Evolutionary conservation across 495 filamentous ascomycete genomes (phyloP).

Genomic region (Hamigera avellanea): DNA sequence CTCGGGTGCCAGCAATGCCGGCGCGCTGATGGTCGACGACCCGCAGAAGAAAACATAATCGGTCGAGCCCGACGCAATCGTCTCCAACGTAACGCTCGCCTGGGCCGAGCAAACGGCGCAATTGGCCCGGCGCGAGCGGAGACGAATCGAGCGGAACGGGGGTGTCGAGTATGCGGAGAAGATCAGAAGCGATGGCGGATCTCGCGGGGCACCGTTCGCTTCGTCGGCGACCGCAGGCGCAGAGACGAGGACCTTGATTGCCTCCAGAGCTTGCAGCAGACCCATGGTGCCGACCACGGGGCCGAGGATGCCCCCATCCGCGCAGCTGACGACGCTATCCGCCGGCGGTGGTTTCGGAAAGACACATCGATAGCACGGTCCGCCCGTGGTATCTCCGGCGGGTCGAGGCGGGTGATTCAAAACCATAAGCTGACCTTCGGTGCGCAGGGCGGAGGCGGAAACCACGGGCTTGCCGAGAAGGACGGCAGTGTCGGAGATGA

Average conservation of each 20-base stretch:
- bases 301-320: conserved; percentile 84
- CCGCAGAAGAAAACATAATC: conserved; percentile 81
- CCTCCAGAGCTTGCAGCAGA: conserved; percentile 77
- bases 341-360: conserved; percentile 80
- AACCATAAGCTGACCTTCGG: conserved; percentile 82
- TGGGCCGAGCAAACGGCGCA: conserved; percentile 67
- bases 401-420: conserved; percentile 45
- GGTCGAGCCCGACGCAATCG: conserved; percentile 48
- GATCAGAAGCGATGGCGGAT: conserved; percentile 42
- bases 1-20: conserved; percentile 40
- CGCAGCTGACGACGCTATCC: conserved; percentile 66
- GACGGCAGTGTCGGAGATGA: conserved; percentile 84
- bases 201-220: conserved; percentile 6
- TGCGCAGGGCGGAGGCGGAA: conserved; percentile 75
- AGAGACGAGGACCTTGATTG: conserved; percentile 67
- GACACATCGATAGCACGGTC: conserved; percentile 89
- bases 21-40: conserved; percentile 21
- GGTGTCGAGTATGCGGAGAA: conserved; percentile 63
- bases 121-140: conserved; percentile 51
- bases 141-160: conserved; percentile 59
- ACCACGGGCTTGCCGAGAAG: conserved; percentile 69
- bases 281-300: conserved; percentile 94
- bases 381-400: conserved; percentile 36
- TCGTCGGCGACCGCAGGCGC: conserved; percentile 14
- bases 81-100: conserved; percentile 47